Base-by-base conservation (phyloP, 169 alveolate genomes). In the Plasmodium reichenowi region DNA sequence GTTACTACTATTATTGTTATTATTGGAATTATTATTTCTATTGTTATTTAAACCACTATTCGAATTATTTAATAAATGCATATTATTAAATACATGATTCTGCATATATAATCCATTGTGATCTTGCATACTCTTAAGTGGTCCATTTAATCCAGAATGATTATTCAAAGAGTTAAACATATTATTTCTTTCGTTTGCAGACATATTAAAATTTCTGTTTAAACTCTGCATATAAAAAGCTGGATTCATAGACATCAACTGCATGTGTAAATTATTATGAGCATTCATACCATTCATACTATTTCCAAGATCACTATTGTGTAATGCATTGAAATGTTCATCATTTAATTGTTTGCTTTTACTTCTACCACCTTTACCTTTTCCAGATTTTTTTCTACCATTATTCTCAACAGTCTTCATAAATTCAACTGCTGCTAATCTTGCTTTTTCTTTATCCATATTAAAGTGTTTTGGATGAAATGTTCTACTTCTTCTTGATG, bases 391-490 rank as follows among this genome's bases (percentile, higher is more conserved):
- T 72, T 94, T 93, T 38, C 95, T 63, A 3, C 95, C 95, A 56
- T 94, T 93, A 88, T 88, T 91, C 54, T 94, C 96, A 58, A 94
- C 60, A n/a, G 92, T 56, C 66, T 94, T 92, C 95, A 94, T 94
- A 63, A 94, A 94, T 56, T 93, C 95, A 9, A 94, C 93, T n/a
- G 96, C 96, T 17, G 96, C 95, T 72, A 89, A 85, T 56, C 93
- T 88, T 48, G 96, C 96, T 85, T 92, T 95, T 78, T 95, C 97
- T 13, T 94, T 95, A 48, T 95, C 95, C 90, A 94, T 89, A 48
- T 94, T 93, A 88, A 91, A 95, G 63, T 95, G 93, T 29, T 93
- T 94, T 32, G 97, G 97, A 72, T 95, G 97, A 66, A 95, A 95
- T 6, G 97, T 95, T 17, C 96, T 66, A 63, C 96, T 94, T 22